Evolutionary conservation across 2,329 filamentous ascomycete genomes (phyloP), one percentile per base, ranked within the genome.

Genomic region (Cladosporium sphaerospermum): DNA sequence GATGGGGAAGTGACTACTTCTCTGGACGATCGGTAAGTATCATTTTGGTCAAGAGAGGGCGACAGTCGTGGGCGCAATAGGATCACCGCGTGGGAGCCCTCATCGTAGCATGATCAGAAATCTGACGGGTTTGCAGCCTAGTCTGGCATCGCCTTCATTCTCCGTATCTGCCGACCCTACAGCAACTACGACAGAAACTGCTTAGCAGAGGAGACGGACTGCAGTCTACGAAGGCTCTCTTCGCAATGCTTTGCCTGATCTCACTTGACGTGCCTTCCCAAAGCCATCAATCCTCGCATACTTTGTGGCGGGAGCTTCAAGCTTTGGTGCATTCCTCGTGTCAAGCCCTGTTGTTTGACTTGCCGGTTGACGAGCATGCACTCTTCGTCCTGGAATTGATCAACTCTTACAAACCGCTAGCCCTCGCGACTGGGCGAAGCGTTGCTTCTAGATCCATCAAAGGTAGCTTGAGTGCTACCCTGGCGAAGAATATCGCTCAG

Each of bases 101-200:
- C 3, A 28, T 7, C 7, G 23, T 7, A 28, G 4, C 7, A 28
- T 28, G 5, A 28, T 28, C 23, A 28, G 5, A 28, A 51, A 16
- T 43, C 45, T 51, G 16, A 43, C 11, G 13, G 6, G 11, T 45
- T 2, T 14, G 23, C 14, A 54, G 55, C 44, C 40, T 59, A 5
- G 18, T 52, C 9, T 59, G 55, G 57, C 53, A 56, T 46, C 50
- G 46, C 18, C 44, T 56, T 7, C 48, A 56, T n/a, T 49, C 48
- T 33, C 55, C 57, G 4, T 45, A 53, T 16, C 16, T 56, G 3
- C 56, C 57, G 16, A 53, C 16, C 10, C 16, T 59, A 10, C 14
- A 7, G 11, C 33, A 47, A 9, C 50, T 59, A 3, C 37, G 32
- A 6, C 49, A 16, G 5, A 9, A 46, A 19, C 31, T 45, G 4